Base-by-base conservation (phyloP, 257 asterid species). In the Solanum pinnatisectum region DNA sequence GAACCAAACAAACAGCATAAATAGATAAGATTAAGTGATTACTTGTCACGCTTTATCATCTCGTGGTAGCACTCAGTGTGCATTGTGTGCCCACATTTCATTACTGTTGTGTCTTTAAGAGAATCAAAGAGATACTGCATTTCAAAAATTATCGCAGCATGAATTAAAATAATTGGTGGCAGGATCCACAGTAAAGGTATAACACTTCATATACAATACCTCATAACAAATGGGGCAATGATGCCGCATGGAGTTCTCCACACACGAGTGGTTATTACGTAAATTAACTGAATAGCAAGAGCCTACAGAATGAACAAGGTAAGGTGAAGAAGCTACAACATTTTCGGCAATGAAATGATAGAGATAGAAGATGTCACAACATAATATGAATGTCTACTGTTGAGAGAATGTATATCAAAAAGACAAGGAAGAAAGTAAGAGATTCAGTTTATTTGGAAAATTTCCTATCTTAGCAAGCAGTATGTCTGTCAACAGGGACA, bases 71-170 rank as follows among this genome's bases (percentile, higher is more conserved):
- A 96, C 90, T 97, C 99, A 16, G 92, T 73, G 39, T 97, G 99
- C 96, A 97, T 97, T 22, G 99, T 97, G 92, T 97, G 99, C 82
- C 99, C 99, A 88, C 99, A 97, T 92, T 93, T 97, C 99, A 97
- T 94, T n/a, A 97, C 98, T 3, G 94, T 92, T 30, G 95, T 95
- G 84, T 97, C 98, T 89, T 95, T 97, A 90, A 96, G 87, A 59
- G 99, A 94, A 92, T 97, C 99, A 72, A 97, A 97, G 87, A 97
- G 91, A 85, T 97, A 96, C 99, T 97, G 95, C 85, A 82, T 49
- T 49, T 82, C 39, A 49, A 81, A 16, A 71, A 10, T 10, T 81
- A 81, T 30, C 18, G 6, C 42, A 82, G 70, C 30, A 30, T 46
- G 65, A 81, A 30, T 30, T 9, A 15, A 49, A 82, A 46, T 63